A percentile compares a stretch with the other conserved stretches of the same genome.
Evolutionary conservation across 805 yeast genomes (phyloP).

Genomic region (Sugiyamaella americana): DNA sequence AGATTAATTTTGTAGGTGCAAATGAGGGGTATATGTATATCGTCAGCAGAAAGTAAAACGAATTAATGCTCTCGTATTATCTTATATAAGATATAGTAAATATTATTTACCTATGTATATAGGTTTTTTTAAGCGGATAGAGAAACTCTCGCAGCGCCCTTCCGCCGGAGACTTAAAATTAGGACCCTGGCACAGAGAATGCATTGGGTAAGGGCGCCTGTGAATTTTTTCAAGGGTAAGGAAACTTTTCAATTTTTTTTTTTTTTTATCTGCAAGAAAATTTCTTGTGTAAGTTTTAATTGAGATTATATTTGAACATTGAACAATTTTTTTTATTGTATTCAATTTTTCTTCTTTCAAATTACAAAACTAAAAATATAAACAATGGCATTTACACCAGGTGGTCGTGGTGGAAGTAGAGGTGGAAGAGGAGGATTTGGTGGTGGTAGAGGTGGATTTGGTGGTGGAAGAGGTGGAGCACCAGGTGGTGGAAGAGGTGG

Average conservation of each 20-base stretch:
- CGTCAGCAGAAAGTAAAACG: no score
- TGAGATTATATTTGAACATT: not conserved
- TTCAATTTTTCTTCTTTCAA: no score
- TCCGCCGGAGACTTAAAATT: no score
- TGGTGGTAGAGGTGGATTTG: slow-evolving; percentile 32
- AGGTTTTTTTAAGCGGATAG: no score
- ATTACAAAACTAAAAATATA: slow-evolving; percentile 1
- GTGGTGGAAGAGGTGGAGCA: slow-evolving; percentile 37
- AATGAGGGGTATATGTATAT: no score
- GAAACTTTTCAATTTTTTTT: not conserved
- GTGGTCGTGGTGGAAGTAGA: slow-evolving; percentile 29
- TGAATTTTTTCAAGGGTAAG: not conserved
- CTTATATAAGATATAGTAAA: no score
- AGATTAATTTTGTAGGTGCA: no score
- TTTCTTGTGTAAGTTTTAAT: slow-evolving; percentile 3
- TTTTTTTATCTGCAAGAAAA: not conserved
- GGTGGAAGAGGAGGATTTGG: slow-evolving; percentile 40
- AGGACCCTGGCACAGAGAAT: no score
- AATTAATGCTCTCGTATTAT: no score
- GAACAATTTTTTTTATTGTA: no score
- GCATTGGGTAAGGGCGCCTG: not conserved
- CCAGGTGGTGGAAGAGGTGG: slow-evolving; percentile 41
- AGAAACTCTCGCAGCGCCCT: no score
- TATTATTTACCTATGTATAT: no score
- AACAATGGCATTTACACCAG: slow-evolving; percentile 71